These are phyloP conservation scores for Odonthalia washingtoniensis DNA, from an alignment of 31 red algal genomes.

Conservation along the genomic window DNA sequence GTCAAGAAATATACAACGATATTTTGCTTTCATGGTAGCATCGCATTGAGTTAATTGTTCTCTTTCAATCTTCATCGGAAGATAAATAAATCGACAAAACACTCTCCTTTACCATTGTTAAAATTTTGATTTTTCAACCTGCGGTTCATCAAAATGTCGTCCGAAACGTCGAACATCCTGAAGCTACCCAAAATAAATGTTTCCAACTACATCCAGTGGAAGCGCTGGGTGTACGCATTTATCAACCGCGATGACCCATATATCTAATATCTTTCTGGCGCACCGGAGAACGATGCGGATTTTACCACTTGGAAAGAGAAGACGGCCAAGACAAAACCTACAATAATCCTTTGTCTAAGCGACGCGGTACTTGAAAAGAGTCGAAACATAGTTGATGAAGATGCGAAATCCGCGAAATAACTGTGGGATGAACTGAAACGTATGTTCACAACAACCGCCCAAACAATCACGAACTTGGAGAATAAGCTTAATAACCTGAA, in stretches of 20 bases:
- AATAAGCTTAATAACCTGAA: neutral
- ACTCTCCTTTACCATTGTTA: no score
- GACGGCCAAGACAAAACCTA: neutral
- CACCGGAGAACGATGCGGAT: neutral
- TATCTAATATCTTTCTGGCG: neutral
- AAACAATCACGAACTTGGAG: neutral
- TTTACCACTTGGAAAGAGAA: neutral
- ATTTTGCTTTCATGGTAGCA: no score
- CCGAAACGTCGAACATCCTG: no score
- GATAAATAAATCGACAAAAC: no score
- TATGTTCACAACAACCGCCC: conserved; percentile 5
- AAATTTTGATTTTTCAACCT: no score
- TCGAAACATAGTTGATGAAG: conserved; percentile 1
- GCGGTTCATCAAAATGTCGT: no score
- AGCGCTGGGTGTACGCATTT: neutral
- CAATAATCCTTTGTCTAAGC: conserved; percentile 24
- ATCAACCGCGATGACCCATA: neutral
- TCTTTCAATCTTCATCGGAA: no score
- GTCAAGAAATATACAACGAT: no score
- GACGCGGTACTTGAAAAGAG: neutral
- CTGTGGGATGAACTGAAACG: conserved; percentile 45
- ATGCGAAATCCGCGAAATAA: conserved; percentile 28
- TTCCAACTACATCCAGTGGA: neutral
- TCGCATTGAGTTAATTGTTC: no score
- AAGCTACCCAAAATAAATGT: no score